A percentile compares a stretch with the other conserved stretches of the same genome.
Conservation (phyloP, 2,329 filamentous ascomycete genomes). For the Diplocarpon mali region DNA sequence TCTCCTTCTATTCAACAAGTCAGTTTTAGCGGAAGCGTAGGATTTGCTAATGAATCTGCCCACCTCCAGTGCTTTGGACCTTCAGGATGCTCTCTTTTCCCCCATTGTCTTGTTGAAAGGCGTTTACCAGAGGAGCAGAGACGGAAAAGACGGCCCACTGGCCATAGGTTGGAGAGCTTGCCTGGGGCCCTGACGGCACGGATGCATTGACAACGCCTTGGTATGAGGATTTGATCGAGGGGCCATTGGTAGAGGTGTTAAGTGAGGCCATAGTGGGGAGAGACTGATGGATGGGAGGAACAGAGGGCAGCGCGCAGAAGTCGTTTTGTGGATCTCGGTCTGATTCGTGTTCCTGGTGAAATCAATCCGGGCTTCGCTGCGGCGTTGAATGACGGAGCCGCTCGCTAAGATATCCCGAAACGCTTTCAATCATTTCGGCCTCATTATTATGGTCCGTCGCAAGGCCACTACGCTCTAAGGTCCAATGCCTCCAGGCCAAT, state of each 20-base stretch:
- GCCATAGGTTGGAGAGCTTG: slow-evolving; percentile 67
- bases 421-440: neutral
- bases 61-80: slow-evolving; percentile 84
- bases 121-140: slow-evolving; percentile 80
- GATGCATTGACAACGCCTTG: slow-evolving; percentile 54
- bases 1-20: slow-evolving; percentile 60
- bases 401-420: neutral
- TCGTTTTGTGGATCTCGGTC: neutral
- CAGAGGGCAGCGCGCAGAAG: slow-evolving; percentile 3
- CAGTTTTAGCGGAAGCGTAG: slow-evolving; percentile 10
- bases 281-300: slow-evolving; percentile 1
- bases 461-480: neutral
- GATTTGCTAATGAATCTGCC: slow-evolving; percentile 1
- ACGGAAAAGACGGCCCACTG: slow-evolving; percentile 95
- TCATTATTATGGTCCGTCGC: neutral
- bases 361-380: neutral
- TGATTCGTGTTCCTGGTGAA: neutral
- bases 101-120: slow-evolving; percentile 72
- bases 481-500: neutral
- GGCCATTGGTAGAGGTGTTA: slow-evolving; percentile 68
- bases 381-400: neutral
- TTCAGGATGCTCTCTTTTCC: slow-evolving; percentile 91
- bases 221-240: slow-evolving; percentile 78
- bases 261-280: slow-evolving; percentile 56
- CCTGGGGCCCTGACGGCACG: slow-evolving; percentile 42